Evolutionary conservation across 2,329 filamentous ascomycete genomes (phyloP).

Genomic region (Fusarium albidum): DNA sequence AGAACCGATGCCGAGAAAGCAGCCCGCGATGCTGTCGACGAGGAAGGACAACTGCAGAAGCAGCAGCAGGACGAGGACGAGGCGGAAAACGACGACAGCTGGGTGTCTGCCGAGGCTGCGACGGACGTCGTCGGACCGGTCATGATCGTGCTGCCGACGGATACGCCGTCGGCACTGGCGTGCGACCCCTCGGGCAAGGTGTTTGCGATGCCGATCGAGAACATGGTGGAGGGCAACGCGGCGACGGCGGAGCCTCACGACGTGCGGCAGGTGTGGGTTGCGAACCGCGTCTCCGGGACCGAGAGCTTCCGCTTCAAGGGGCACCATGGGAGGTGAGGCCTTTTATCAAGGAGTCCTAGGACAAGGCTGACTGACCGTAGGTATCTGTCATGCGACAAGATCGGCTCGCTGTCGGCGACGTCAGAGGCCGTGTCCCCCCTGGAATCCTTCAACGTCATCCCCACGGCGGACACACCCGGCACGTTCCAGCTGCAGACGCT

Average conservation of each 20-base stretch:
- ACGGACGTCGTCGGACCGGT: conserved; percentile 83
- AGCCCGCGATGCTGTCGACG: conserved; percentile 39
- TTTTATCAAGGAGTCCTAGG: too few relatives aligned
- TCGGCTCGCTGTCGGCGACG: conserved; percentile 78
- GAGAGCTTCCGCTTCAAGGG: conserved; percentile 88
- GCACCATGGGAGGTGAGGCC: conserved; percentile 83
- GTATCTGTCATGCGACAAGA: conserved; percentile 86
- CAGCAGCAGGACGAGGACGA: conserved; percentile 42
- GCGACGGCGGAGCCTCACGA: conserved; percentile 93
- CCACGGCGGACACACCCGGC: conserved; percentile 69
- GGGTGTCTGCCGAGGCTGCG: conserved; percentile 83
- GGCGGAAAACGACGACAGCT: conserved; percentile 77
- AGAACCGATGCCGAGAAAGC: conserved; percentile 63
- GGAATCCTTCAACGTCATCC: conserved; percentile 80
- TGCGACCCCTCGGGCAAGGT: conserved; percentile 89
- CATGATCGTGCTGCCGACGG: conserved; percentile 81
- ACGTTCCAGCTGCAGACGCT: conserved; percentile 80
- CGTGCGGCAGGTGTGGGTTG: conserved; percentile 94
- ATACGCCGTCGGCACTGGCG: conserved; percentile 76
- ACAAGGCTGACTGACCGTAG: conserved; percentile 57
- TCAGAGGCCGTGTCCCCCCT: conserved; percentile 84
- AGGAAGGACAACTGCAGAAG: conserved; percentile 33
- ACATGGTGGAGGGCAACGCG: conserved; percentile 84
- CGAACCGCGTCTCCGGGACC: conserved; percentile 82
- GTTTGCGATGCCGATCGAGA: conserved; percentile 83